Evolutionary conservation across 768 basidiomycete species (phyloP).

Genomic region (Termitomyces sp.): DNA sequence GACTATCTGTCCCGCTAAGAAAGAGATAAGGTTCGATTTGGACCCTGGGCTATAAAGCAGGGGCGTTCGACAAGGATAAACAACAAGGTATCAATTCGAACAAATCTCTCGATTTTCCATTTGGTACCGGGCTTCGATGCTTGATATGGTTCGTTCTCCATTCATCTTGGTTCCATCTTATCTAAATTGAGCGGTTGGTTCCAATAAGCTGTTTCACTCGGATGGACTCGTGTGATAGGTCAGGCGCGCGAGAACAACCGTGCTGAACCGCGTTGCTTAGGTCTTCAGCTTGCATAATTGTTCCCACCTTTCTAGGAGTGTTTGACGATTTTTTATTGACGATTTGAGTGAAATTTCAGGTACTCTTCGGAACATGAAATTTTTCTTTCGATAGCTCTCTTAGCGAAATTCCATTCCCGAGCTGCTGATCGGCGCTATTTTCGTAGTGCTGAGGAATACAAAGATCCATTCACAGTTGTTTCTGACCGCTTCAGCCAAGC

Average conservation of each 20-base stretch:
- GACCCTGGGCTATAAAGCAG: conserved; percentile 1
- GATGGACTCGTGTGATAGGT: background rate
- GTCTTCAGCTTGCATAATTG: background rate
- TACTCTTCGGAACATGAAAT: conserved; percentile 4
- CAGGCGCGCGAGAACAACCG: background rate
- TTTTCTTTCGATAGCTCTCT: background rate
- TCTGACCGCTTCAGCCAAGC: background rate
- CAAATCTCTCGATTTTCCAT: conserved; percentile 5
- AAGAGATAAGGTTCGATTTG: conserved; percentile 10
- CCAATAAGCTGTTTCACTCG: background rate
- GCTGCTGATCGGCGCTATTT: background rate
- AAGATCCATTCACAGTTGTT: background rate
- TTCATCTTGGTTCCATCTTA: conserved; percentile 1
- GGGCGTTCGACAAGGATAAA: conserved; percentile 1
- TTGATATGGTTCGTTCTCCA: conserved; percentile 10
- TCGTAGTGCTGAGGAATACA: background rate
- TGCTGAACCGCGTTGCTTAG: background rate
- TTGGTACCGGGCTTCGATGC: conserved; percentile 2
- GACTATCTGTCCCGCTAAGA: background rate
- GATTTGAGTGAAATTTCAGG: conserved; percentile 1
- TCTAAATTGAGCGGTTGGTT: conserved; percentile 3
- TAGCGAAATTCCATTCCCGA: background rate
- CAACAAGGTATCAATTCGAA: conserved; percentile 1
- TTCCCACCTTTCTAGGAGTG: background rate
- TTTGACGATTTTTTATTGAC: background rate